phyloP scores from a whole-genome alignment of 495 filamentous ascomycete species.

The Trichocladium antarcticum region DNA sequence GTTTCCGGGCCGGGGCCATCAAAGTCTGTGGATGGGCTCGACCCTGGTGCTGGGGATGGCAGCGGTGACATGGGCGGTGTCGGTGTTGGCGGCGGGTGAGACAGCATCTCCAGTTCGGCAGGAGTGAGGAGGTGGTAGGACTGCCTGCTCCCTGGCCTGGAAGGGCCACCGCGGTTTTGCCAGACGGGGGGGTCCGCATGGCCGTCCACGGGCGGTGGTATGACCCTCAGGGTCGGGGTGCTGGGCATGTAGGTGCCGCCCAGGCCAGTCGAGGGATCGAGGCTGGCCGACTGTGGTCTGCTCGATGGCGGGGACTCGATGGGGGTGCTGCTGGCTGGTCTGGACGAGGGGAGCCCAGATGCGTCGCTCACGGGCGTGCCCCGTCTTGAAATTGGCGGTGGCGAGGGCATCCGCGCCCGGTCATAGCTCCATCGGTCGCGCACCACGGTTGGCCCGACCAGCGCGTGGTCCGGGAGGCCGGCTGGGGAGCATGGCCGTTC shows the following conservation, averaged over 20 bases:
- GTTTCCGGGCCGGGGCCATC: background rate
- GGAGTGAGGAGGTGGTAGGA: conserved; percentile 5
- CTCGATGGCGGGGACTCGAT: conserved; percentile 1
- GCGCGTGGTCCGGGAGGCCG: background rate
- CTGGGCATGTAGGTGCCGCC: background rate
- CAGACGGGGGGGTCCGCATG: background rate
- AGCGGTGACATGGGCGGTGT: background rate
- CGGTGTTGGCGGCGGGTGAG: background rate
- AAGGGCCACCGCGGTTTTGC: background rate
- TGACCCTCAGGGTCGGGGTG: background rate
- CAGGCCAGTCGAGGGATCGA: background rate
- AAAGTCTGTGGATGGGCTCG: background rate
- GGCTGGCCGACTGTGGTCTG: background rate
- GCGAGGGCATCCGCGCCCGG: conserved; percentile 7
- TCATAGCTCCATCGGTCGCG: conserved; percentile 10
- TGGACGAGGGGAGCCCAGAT: background rate
- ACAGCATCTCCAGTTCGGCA: conserved; percentile 7
- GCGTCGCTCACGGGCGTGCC: background rate
- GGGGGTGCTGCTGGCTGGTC: conserved; percentile 7
- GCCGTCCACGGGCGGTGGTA: background rate
- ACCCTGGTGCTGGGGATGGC: background rate
- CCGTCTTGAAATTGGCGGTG: background rate
- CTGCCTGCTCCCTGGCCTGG: too few relatives aligned
- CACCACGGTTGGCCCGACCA: background rate
- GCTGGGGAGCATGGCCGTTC: background rate